These are phyloP conservation scores for Colletotrichum acutatum DNA, from an alignment of 2,329 filamentous ascomycete genomes.

Conservation along the genomic window DNA sequence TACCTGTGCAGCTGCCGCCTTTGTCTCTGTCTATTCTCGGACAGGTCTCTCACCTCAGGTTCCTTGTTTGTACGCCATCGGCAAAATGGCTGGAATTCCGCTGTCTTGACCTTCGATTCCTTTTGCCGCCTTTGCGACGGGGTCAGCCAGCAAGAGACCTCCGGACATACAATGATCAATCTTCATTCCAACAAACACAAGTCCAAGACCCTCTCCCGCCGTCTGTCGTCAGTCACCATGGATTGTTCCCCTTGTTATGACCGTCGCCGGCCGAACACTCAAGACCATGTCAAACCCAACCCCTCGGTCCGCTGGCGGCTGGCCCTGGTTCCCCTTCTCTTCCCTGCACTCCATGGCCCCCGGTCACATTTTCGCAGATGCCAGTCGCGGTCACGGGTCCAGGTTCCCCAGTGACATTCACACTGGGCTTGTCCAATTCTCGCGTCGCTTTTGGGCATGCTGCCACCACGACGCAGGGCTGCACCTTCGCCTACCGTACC, in stretches of 20 bases:
- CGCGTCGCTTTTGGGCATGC: neutral
- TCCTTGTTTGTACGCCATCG: neutral
- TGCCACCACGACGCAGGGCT: neutral
- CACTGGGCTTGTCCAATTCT: neutral
- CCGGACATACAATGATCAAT: too few relatives aligned
- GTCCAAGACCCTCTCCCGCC: neutral
- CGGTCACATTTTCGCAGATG: neutral
- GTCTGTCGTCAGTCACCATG: neutral
- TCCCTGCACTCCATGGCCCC: neutral
- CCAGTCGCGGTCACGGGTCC: neutral
- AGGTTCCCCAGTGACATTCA: neutral
- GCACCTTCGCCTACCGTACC: too few relatives aligned
- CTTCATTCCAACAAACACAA: neutral
- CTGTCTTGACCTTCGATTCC: neutral
- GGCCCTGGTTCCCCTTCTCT: neutral
- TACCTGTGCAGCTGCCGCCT: neutral
- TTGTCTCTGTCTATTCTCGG: neutral
- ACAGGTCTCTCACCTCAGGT: neutral
- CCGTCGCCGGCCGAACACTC: neutral
- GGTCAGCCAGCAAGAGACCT: neutral
- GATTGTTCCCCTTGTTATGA: constrained; percentile 26
- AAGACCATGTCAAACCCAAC: constrained; percentile 19
- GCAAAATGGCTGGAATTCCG: constrained; percentile 8
- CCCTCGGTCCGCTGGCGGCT: constrained; percentile 14
- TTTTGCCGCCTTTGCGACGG: neutral